These are phyloP conservation scores for Pythium scleroteichum DNA, from an alignment of 352 stramenopile genomes.

Conservation along the genomic window DNA sequence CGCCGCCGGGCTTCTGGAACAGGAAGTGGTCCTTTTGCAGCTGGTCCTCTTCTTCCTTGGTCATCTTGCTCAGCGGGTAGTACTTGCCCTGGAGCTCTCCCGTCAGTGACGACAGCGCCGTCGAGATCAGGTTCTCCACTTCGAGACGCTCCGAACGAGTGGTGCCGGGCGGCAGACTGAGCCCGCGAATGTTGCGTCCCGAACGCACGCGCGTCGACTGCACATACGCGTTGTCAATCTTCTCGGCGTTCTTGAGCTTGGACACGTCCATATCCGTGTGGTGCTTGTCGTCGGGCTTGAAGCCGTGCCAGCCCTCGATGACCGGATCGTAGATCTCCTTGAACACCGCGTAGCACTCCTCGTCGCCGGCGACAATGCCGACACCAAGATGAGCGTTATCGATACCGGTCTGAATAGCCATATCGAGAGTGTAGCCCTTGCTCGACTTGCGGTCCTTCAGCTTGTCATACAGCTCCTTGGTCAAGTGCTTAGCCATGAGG, in stretches of 20 bases:
- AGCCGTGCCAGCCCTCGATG: slow-evolving; percentile 87
- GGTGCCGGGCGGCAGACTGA: slow-evolving; percentile 87
- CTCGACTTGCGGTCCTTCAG: slow-evolving; percentile 69
- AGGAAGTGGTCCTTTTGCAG: slow-evolving; percentile 91
- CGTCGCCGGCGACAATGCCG: slow-evolving; percentile 82
- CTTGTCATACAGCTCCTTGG: slow-evolving; percentile 76
- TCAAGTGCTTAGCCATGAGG: slow-evolving; percentile 87
- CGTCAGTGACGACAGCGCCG: slow-evolving; percentile 65
- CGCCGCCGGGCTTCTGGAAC: slow-evolving; percentile 92
- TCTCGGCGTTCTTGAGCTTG: slow-evolving; percentile 71
- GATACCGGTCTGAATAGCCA: slow-evolving; percentile 85
- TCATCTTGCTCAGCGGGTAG: slow-evolving; percentile 88
- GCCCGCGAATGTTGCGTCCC: slow-evolving; percentile 87
- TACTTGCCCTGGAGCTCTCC: slow-evolving; percentile 89
- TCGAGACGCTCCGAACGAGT: slow-evolving; percentile 79
- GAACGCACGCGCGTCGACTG: slow-evolving; percentile 92
- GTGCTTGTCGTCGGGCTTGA: slow-evolving; percentile 79
- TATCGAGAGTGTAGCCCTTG: slow-evolving; percentile 85
- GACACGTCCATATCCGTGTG: slow-evolving; percentile 80
- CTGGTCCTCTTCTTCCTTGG: slow-evolving; percentile 89
- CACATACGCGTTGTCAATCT: slow-evolving; percentile 84
- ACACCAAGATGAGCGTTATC: slow-evolving; percentile 82
- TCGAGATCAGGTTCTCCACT: slow-evolving; percentile 85
- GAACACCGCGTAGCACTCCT: slow-evolving; percentile 81
- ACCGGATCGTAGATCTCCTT: slow-evolving; percentile 85